phyloP scores from a whole-genome alignment of 1,139 yeast genomes.

The Debaryomycetaceae sp. region DNA sequence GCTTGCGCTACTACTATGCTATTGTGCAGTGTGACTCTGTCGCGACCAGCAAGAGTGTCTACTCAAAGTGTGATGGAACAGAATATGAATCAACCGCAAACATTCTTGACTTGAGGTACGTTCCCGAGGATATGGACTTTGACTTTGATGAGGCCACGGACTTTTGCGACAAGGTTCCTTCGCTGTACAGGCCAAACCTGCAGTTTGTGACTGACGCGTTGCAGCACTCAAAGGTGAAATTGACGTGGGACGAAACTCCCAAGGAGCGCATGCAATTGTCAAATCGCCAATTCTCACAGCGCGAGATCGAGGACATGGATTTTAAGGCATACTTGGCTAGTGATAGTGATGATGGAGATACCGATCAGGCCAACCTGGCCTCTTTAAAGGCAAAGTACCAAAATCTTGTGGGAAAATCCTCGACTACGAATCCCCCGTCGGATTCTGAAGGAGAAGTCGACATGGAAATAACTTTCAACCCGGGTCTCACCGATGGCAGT shows the following conservation, averaged over 20 bases:
- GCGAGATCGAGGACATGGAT: slow-evolving; percentile 94
- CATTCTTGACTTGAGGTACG: slow-evolving; percentile 80
- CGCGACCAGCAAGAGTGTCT: slow-evolving; percentile 62
- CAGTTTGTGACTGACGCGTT: slow-evolving; percentile 84
- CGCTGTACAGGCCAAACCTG: slow-evolving; percentile 68
- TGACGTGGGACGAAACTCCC: slow-evolving; percentile 98
- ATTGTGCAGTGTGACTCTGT: slow-evolving; percentile 78
- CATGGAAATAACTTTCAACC: slow-evolving; percentile 93
- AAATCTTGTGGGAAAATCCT: slow-evolving; percentile 41
- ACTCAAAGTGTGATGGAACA: slow-evolving; percentile 84
- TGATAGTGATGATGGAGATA: slow-evolving; percentile 52
- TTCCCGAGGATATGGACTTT: slow-evolving; percentile 86
- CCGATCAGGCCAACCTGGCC: slow-evolving; percentile 20
- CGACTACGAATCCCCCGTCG: slow-evolving; percentile 12
- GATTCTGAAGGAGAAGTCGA: slow-evolving; percentile 64
- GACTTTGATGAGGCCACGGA: slow-evolving; percentile 67
- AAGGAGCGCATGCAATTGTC: slow-evolving; percentile 76
- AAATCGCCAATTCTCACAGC: slow-evolving; percentile 72
- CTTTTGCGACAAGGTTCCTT: slow-evolving; percentile 58
- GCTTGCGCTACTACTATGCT: slow-evolving; percentile 85
- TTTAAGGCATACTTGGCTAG: slow-evolving; percentile 91
- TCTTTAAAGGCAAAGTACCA: slow-evolving; percentile 53
- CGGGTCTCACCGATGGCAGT: slow-evolving; percentile 55
- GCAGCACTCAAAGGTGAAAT: slow-evolving; percentile 84
- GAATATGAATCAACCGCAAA: slow-evolving; percentile 96